These are phyloP conservation scores for Porogramme epimiltina DNA, from an alignment of 1,284 basidiomycete genomes.

Conservation along the genomic window DNA sequence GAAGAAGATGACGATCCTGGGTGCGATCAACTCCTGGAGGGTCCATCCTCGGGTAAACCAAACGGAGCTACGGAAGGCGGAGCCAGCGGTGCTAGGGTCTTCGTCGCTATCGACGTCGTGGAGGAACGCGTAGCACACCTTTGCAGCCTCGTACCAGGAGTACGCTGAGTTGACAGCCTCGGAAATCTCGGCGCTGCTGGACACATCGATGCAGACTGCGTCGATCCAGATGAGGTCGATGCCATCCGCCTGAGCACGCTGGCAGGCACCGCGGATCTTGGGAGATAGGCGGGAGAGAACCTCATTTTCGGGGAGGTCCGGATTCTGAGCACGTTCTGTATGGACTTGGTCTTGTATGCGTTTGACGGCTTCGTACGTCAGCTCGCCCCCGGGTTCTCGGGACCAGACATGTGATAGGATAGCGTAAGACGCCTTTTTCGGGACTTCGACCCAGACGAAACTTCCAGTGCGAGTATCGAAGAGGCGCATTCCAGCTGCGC, in stretches of 20 bases:
- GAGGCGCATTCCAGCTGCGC: too few species aligned
- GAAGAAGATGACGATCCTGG: slow-evolving; percentile 1
- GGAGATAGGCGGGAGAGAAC: background rate
- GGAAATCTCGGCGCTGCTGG: too few species aligned
- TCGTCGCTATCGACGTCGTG: slow-evolving; percentile 5
- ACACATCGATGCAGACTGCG: slow-evolving; percentile 7
- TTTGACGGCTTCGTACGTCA: too few species aligned
- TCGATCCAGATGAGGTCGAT: slow-evolving; percentile 5
- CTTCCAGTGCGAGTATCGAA: slow-evolving; percentile 3
- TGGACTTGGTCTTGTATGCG: too few species aligned
- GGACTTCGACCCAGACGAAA: slow-evolving; percentile 6
- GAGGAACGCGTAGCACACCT: slow-evolving; percentile 9
- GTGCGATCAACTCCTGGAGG: slow-evolving; percentile 5
- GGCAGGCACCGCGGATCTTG: slow-evolving; percentile 4
- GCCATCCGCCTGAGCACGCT: background rate
- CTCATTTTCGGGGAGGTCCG: background rate
- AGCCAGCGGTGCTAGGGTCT: background rate
- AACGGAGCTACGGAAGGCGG: background rate
- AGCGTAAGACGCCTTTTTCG: slow-evolving; percentile 7
- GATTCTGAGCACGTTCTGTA: background rate
- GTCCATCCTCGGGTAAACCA: slow-evolving; percentile 3
- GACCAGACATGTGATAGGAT: slow-evolving; percentile 17
- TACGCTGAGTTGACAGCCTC: too few species aligned
- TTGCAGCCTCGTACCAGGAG: slow-evolving; percentile 3
- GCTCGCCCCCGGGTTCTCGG: background rate